phyloP scores from a whole-genome alignment of 2,329 filamentous ascomycete species.

The Pleomassaria siparia region DNA sequence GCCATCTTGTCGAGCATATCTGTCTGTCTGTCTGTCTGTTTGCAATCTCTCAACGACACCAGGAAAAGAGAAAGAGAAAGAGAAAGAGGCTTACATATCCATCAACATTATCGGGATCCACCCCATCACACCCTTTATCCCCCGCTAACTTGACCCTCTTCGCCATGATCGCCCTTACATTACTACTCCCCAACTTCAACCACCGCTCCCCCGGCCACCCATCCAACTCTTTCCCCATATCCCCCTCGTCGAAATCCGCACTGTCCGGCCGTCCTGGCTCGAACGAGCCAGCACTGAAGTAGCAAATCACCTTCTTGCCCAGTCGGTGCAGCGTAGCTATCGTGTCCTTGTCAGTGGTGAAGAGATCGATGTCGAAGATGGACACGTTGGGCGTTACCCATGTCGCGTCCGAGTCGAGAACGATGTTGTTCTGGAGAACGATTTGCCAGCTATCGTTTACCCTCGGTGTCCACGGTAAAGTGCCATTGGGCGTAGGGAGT shows the following conservation, averaged over 20 bases:
- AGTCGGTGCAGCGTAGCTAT: conserved; percentile 53
- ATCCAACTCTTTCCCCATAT: conserved; percentile 60
- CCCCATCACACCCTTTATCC: conserved; percentile 65
- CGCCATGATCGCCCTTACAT: conserved; percentile 67
- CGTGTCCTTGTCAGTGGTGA: conserved; percentile 52
- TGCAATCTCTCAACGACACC: background rate
- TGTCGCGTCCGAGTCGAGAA: conserved; percentile 32
- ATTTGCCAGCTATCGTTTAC: conserved; percentile 64
- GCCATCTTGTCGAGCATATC: too few relatives aligned
- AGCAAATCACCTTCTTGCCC: conserved; percentile 69
- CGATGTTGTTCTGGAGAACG: conserved; percentile 51
- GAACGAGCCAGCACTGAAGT: conserved; percentile 72
- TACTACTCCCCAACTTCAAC: conserved; percentile 60
- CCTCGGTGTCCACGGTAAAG: conserved; percentile 54
- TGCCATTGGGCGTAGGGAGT: conserved; percentile 26
- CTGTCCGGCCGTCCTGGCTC: conserved; percentile 65
- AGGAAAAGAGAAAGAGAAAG: conserved; percentile 12
- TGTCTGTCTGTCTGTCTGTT: too few relatives aligned
- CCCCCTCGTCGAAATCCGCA: conserved; percentile 54
- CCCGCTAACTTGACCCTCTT: conserved; percentile 60
- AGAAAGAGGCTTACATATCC: conserved; percentile 62
- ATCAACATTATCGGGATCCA: conserved; percentile 73
- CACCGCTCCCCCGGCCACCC: conserved; percentile 70
- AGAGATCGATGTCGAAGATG: conserved; percentile 64
- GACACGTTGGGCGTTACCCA: conserved; percentile 53